A percentile compares a stretch with the other conserved stretches of the same genome.
phyloP scores from a whole-genome alignment of 2,329 filamentous ascomycete species.

The Cladophialophora yegresii region DNA sequence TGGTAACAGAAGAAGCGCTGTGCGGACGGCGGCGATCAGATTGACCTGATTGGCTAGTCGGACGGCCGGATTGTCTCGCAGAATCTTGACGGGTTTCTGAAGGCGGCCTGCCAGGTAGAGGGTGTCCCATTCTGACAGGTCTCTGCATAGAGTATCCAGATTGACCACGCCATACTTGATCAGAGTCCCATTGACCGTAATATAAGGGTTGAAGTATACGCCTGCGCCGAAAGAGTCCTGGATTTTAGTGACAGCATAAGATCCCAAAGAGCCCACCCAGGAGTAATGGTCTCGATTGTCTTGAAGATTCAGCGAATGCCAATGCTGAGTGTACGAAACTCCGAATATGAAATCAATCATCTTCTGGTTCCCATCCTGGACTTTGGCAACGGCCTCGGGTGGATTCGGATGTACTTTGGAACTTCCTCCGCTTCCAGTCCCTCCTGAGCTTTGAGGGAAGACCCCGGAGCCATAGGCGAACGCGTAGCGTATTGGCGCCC shows the following conservation, averaged over 20 bases:
- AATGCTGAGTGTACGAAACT: slow-evolving; percentile 91
- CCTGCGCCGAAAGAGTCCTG: slow-evolving; percentile 90
- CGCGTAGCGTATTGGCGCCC: slow-evolving; percentile 90
- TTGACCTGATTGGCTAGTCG: slow-evolving; percentile 96
- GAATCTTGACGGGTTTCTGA: slow-evolving; percentile 96
- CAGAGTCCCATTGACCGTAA: slow-evolving; percentile 89
- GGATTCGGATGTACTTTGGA: slow-evolving; percentile 75
- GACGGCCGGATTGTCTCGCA: slow-evolving; percentile 88
- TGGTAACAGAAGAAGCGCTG: slow-evolving; percentile 82
- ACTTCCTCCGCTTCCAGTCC: slow-evolving; percentile 47
- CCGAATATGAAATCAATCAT: slow-evolving; percentile 99
- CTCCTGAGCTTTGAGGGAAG: slow-evolving; percentile 69
- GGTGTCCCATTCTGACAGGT: slow-evolving; percentile 88
- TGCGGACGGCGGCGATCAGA: slow-evolving; percentile 84
- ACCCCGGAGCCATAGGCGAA: slow-evolving; percentile 98
- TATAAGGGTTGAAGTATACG: slow-evolving; percentile 95
- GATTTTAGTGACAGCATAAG: slow-evolving; percentile 77
- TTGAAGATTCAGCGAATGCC: slow-evolving; percentile 88
- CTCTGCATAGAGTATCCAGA: slow-evolving; percentile 80
- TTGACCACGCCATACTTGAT: slow-evolving; percentile 99
- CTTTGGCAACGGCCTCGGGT: slow-evolving; percentile 75
- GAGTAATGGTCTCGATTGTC: slow-evolving; percentile 95
- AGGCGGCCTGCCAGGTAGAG: slow-evolving; percentile 94
- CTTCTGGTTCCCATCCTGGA: slow-evolving; percentile 84
- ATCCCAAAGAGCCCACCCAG: slow-evolving; percentile 76